phyloP scores from a whole-genome alignment of 2,329 filamentous ascomycete species.

The Botrytis deweyae region DNA sequence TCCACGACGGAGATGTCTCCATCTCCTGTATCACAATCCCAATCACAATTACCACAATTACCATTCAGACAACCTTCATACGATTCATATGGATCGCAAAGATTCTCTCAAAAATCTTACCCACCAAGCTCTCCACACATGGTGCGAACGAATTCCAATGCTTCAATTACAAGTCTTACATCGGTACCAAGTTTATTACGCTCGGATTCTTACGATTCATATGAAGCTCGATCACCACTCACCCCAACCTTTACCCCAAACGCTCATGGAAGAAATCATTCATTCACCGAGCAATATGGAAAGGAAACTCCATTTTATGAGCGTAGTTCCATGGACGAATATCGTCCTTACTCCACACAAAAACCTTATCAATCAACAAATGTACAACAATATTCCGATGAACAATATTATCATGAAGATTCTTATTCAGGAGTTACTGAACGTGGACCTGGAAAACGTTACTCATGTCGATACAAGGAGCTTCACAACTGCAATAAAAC shows the following conservation, averaged over 20 bases:
- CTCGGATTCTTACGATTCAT: constrained; percentile 61
- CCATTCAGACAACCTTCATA: not conserved
- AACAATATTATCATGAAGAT: constrained; percentile 27
- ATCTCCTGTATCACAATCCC: constrained; percentile 25
- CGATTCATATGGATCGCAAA: not conserved
- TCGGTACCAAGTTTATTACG: constrained; percentile 54
- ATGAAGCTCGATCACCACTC: constrained; percentile 54
- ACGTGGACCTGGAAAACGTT: constrained; percentile 53
- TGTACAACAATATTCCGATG: constrained; percentile 25
- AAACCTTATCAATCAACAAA: not conserved
- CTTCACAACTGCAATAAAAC: constrained; percentile 72
- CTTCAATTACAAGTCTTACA: constrained; percentile 41
- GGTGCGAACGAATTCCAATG: constrained; percentile 34
- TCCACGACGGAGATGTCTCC: constrained; percentile 40
- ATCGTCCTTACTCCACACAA: not conserved
- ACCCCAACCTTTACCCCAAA: constrained; percentile 49
- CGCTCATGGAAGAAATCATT: constrained; percentile 43
- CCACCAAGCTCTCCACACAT: constrained; percentile 26
- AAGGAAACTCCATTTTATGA: not conserved
- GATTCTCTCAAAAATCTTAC: constrained; percentile 16
- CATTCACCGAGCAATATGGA: constrained; percentile 26
- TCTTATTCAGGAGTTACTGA: constrained; percentile 23
- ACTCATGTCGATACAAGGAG: constrained; percentile 72
- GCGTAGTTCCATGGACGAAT: not conserved
- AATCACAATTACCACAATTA: constrained; percentile 24